Base-by-base conservation (phyloP, 768 basidiomycete species). In the Cystobasidium onofrii region DNA sequence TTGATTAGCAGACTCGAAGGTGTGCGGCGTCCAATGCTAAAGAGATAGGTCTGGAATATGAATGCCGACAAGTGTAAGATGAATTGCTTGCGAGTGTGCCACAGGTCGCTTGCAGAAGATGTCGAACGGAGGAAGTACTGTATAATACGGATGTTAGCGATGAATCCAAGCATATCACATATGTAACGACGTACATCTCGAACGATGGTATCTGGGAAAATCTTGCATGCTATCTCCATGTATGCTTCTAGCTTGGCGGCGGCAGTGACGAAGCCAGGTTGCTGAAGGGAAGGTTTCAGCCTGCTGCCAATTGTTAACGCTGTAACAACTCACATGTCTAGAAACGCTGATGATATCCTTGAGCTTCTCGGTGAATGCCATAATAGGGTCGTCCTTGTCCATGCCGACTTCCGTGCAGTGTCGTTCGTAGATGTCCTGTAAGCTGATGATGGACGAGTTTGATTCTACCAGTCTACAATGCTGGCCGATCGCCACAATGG, bases 11-110 rank as follows among this genome's bases (percentile, higher is more conserved):
- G 93, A 23, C 93, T 87, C 13, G 86, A 83, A 0, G 95, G 95
- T 7, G 87, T 85, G 55, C 95, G 88, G 79, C 89, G 90, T 31
- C 89, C 89, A 36, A 97, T 84, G 76, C 87, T 89, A 77, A 96
- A 86, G 33, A 90, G 84, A 79, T 89, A 95, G 18, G 92, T 93
- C 87, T 95, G 88, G 85, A 97, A 98, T 78, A 90, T 89, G 52
- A 87, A 87, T 0, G 90, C 86, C 6, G 96, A 92, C 43, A 92
- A 84, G 79, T 98, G 94, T 46, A 89, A 81, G 10, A 94, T 89
- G 81, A 98, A 96, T 82, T 97, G 94, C 83, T 96, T 98, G 74
- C 96, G 88, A 87, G 98, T 92, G 74, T 90, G 86, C 95, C 95
- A 99, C 1, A 98, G 85, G 77, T 93, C 91, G 72, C 87, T 86